A percentile compares a stretch with the other conserved stretches of the same genome.
phyloP scores from a whole-genome alignment of 1,139 yeast genomes.

The Kodamaea fungicola region DNA sequence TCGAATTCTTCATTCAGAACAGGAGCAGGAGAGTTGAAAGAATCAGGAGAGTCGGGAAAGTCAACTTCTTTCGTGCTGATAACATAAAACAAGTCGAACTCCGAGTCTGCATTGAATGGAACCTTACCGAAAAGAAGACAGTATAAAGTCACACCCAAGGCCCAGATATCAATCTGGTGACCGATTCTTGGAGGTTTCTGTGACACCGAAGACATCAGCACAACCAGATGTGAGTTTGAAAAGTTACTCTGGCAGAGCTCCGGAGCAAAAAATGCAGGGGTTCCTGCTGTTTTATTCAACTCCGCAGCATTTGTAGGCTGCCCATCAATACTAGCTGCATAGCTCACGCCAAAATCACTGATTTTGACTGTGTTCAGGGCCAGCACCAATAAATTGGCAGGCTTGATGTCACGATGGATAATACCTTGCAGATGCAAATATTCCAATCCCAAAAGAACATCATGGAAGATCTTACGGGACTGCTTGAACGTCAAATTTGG shows the following conservation, averaged over 20 bases:
- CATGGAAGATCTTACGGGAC: conserved; percentile 72
- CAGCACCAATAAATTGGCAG: conserved; percentile 82
- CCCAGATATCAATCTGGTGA: conserved; percentile 92
- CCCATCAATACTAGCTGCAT: conserved; percentile 61
- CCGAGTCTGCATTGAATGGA: conserved; percentile 89
- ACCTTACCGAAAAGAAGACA: conserved; percentile 84
- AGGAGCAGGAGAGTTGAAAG: conserved; percentile 37
- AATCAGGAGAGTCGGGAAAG: conserved; percentile 51
- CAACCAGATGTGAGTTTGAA: conserved; percentile 8
- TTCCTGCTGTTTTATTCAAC: conserved; percentile 85
- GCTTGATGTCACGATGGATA: conserved; percentile 95
- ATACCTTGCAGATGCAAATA: conserved; percentile 92
- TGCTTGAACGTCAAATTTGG: conserved; percentile 67
- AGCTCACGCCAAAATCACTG: conserved; percentile 95
- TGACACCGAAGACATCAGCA: conserved; percentile 21
- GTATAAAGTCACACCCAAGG: conserved; percentile 87
- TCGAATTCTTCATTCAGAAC: conserved; percentile 49
- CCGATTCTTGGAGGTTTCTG: conserved; percentile 43
- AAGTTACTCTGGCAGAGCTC: conserved; percentile 60
- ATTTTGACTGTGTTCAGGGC: conserved; percentile 79
- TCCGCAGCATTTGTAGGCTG: conserved; percentile 62
- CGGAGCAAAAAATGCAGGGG: conserved; percentile 84
- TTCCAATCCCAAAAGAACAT: conserved; percentile 85
- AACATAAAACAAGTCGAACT: conserved; percentile 79
- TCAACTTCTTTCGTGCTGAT: conserved; percentile 62